Evolutionary conservation across 2,329 filamentous ascomycete species (phyloP).

Genomic region (Cercospora zeae-maydis): DNA sequence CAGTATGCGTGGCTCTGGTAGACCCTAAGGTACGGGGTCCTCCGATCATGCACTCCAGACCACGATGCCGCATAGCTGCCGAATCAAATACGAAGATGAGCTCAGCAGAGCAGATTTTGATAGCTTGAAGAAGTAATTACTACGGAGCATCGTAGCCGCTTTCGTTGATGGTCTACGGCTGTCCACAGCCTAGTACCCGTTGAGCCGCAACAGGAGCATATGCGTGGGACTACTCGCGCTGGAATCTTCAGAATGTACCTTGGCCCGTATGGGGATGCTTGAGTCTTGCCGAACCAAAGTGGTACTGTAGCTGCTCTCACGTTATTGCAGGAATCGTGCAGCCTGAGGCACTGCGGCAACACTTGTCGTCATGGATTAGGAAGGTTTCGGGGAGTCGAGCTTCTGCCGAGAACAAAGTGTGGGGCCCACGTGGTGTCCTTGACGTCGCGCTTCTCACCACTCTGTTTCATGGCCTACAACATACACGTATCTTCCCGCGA

Average conservation of each 20-base stretch:
- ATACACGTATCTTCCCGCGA: neutral
- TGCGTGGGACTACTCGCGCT: neutral
- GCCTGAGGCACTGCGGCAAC: neutral
- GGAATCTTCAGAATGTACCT: neutral
- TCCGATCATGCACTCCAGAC: neutral
- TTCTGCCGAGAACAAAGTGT: neutral
- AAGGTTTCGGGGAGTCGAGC: neutral
- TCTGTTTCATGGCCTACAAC: neutral
- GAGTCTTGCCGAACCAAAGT: neutral
- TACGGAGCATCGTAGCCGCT: neutral
- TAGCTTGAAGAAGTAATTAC: neutral
- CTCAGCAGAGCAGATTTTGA: neutral
- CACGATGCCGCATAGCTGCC: neutral
- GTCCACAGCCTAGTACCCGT: neutral
- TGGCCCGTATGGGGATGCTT: neutral
- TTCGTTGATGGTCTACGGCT: neutral
- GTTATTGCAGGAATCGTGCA: too few species aligned
- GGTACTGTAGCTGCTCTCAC: too few species aligned
- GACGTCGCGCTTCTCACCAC: neutral
- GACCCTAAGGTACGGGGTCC: neutral
- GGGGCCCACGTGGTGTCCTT: neutral
- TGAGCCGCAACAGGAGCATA: neutral
- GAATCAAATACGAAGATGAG: neutral
- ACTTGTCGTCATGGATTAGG: neutral
- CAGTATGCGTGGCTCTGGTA: neutral